Evolutionary conservation across 83 land plant genomes (phyloP), one percentile per base, ranked within the genome.

Genomic region (Thuja plicata): DNA sequence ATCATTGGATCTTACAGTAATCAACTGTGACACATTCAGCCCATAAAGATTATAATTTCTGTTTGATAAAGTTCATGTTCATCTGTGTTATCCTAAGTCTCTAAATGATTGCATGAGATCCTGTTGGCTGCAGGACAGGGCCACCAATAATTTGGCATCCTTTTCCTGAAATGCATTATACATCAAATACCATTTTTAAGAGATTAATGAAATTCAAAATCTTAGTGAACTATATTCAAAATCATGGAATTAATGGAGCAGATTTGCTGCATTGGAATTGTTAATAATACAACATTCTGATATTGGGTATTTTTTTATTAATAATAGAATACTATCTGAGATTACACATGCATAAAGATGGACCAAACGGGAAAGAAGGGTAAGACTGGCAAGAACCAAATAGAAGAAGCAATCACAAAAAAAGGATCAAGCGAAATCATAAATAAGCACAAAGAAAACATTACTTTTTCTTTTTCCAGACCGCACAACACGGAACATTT

Each of bases 381-480:
- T 48, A 78, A 66, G 52, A 80, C 37, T 46, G 17, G 27, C 35
- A 73, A 82, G 40, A 87, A 35, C 37, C 15, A 16, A 87, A 16
- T 62, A 21, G 16, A 55, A 87, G 41, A 73, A 73, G 30, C n/a
- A 46, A 19, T 78, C 81, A 11, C 32, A 78, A 78, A 43, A 43
- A 88, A 52, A 77, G 19, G 15, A 30, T 35, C 52, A 88, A 45
- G 35, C 24, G 2, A 54, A 88, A 45, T 30, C 85, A 88, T 40
- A 54, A 74, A 27, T 74, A 17, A 38, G 54, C 84, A 24, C 5
- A 90, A 43, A 34, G 3, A 88, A 43, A 84, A 38, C 89, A 92
- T 95, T 94, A 97, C 99, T 94, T 93, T 96, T 98, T 32, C 99
- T 88, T 91, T 98, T 98, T 5, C 99, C 99, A 91, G 99, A 87